Evolutionary conservation across 768 basidiomycete species (phyloP).

Genomic region (Suillus subaureus): DNA sequence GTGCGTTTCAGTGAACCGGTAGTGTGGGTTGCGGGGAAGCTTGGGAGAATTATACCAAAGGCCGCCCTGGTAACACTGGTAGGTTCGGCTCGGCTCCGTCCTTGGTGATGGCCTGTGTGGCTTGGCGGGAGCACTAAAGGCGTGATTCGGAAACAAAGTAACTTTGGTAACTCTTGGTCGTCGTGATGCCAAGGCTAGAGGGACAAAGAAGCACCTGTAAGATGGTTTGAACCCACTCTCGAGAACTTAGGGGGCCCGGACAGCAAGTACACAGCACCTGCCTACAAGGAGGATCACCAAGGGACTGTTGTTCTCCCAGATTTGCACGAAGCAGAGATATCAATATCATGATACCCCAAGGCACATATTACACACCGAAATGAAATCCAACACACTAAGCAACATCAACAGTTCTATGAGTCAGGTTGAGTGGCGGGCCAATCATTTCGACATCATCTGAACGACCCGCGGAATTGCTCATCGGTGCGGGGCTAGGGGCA

Average conservation of each 20-base stretch:
- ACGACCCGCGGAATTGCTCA: constrained; percentile 1
- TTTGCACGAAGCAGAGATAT: neutral
- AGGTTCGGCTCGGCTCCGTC: neutral
- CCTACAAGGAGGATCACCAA: neutral
- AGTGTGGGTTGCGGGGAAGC: constrained; percentile 4
- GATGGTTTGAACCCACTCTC: neutral
- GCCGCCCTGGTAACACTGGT: neutral
- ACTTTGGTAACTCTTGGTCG: neutral
- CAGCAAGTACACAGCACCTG: neutral
- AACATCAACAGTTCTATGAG: neutral
- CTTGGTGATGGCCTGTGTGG: neutral
- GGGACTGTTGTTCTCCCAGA: neutral
- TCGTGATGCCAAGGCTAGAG: neutral
- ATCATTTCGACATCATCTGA: neutral
- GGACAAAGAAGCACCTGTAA: neutral
- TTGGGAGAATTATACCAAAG: neutral
- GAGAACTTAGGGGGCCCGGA: neutral
- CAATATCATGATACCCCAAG: neutral
- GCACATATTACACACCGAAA: neutral
- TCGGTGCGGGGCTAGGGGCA: neutral
- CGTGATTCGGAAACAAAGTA: too few species aligned
- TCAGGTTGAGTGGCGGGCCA: neutral
- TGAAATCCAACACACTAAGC: neutral
- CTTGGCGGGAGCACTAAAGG: neutral
- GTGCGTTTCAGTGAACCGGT: neutral